phyloP scores from a whole-genome alignment of 2,329 filamentous ascomycete species.

The Apiospora malaysiana region DNA sequence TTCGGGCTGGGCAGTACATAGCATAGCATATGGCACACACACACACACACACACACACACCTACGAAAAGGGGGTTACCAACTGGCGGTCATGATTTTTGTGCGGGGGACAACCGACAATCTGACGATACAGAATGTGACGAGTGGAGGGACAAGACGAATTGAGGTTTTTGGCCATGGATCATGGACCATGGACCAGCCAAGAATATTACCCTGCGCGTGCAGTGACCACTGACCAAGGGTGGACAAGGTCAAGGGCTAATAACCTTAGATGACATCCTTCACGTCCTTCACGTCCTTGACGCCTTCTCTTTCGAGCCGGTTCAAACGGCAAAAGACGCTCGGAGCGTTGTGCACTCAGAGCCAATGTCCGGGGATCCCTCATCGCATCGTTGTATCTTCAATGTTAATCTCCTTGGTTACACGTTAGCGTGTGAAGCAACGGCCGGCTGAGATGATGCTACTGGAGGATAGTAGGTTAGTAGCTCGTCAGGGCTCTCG shows the following conservation, averaged over 20 bases:
- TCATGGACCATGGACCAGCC: constrained; percentile 1
- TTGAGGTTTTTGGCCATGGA: neutral
- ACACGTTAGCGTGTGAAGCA: neutral
- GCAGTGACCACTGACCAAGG: constrained; percentile 9
- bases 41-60: too few species aligned
- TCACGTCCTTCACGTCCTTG: constrained; percentile 3
- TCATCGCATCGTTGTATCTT: neutral
- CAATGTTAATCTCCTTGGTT: constrained; percentile 4
- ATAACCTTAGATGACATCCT: constrained; percentile 6
- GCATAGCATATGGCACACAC: neutral
- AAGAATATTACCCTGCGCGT: neutral
- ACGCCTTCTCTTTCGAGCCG: neutral
- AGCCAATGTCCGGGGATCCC: constrained; percentile 18
- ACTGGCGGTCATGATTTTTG: neutral
- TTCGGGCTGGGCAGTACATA: neutral
- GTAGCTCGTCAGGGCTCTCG: neutral
- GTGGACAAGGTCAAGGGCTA: neutral
- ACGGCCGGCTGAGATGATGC: neutral
- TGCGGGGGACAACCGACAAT: constrained; percentile 14
- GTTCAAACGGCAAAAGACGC: constrained; percentile 19
- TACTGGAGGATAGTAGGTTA: neutral
- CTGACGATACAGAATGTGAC: constrained; percentile 13
- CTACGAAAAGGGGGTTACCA: neutral
- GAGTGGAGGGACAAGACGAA: neutral
- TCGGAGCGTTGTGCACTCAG: constrained; percentile 16